phyloP scores from a whole-genome alignment of 192 early-diverging fungal genomes.

The Geranomyces variabilis region DNA sequence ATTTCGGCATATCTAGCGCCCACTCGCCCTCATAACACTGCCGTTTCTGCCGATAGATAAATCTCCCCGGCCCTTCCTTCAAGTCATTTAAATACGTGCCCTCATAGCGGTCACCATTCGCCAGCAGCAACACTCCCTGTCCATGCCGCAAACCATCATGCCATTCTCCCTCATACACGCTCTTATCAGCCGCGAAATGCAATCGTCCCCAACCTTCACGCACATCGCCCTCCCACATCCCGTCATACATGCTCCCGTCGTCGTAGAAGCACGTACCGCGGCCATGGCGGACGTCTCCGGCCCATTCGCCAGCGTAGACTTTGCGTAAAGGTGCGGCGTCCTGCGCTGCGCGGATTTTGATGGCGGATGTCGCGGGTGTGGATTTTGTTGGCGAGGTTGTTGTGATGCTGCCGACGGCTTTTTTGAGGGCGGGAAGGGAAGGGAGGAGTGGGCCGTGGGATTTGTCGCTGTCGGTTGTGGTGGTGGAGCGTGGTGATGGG shows the following conservation, averaged over 20 bases:
- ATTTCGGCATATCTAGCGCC: conserved; percentile 57
- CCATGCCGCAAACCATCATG: conserved; percentile 60
- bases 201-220: conserved; percentile 63
- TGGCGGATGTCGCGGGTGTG: conserved; percentile 7
- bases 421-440: conserved; percentile 25
- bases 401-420: background rate
- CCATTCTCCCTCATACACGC: conserved; percentile 66
- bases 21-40: conserved; percentile 66
- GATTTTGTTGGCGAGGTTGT: background rate
- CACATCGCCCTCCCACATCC: conserved; percentile 56
- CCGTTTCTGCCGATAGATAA: conserved; percentile 56
- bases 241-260: conserved; percentile 59
- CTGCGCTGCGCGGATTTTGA: background rate
- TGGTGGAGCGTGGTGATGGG: background rate
- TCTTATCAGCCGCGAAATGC: conserved; percentile 47
- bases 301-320: conserved; percentile 61
- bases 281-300: conserved; percentile 52
- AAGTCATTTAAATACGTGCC: conserved; percentile 63
- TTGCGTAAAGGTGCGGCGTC: conserved; percentile 42
- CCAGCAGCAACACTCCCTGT: conserved; percentile 57
- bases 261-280: conserved; percentile 59
- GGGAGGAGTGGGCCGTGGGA: conserved; percentile 19
- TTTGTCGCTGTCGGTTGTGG: conserved; percentile 8
- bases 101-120: conserved; percentile 62
- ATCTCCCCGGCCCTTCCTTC: conserved; percentile 66